Conservation (phyloP, 257 asterid species). For the Plectranthus barbatus region DNA sequence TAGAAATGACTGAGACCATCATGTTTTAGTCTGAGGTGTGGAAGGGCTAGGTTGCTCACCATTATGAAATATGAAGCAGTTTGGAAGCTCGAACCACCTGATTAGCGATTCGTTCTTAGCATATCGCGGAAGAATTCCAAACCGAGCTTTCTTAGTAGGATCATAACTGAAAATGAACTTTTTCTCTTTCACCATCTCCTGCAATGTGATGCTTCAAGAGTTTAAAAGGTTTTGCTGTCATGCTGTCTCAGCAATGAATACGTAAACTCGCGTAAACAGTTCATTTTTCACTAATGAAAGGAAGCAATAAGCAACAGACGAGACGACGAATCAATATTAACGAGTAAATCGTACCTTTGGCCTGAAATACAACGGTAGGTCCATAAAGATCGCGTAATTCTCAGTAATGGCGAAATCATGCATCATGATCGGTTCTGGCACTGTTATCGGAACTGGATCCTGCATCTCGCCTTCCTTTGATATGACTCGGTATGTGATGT, state of each 20-base stretch:
- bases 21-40: slow-evolving; percentile 2
- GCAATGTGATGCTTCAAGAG: slow-evolving; percentile 12
- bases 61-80: slow-evolving; percentile 92
- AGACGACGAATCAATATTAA: not conserved
- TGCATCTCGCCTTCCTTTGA: slow-evolving; percentile 86
- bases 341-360: slow-evolving; percentile 53
- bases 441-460: slow-evolving; percentile 90
- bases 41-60: slow-evolving; percentile 43
- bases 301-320: not conserved
- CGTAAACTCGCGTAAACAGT: not conserved
- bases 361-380: slow-evolving; percentile 75
- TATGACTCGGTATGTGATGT: slow-evolving; percentile 81
- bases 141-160: slow-evolving; percentile 77
- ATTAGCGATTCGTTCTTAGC: slow-evolving; percentile 70
- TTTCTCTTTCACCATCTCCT: slow-evolving; percentile 94
- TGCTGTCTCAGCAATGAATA: not conserved
- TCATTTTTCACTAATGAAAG: not conserved
- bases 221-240: slow-evolving; percentile 6
- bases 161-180: slow-evolving; percentile 63
- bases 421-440: slow-evolving; percentile 82
- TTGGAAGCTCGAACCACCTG: slow-evolving; percentile 98
- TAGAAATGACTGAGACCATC: not conserved
- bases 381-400: slow-evolving; percentile 89
- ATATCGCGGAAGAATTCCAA: slow-evolving; percentile 91
- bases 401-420: slow-evolving; percentile 99